Conservation (phyloP, 2,329 filamentous ascomycete genomes). For the Fusarium odoratissimum region DNA sequence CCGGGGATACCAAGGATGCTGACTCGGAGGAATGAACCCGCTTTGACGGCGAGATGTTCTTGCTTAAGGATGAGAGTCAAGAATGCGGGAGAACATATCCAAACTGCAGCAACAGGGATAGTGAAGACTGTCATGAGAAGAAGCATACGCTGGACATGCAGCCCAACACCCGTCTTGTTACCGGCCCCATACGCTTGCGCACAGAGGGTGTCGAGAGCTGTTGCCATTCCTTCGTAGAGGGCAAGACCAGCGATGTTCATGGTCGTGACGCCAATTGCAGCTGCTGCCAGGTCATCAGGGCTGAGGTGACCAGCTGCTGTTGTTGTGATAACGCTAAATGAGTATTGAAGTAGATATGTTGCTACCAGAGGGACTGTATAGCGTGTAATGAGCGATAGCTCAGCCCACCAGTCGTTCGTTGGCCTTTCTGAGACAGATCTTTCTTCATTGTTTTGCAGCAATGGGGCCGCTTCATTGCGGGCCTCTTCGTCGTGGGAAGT, state of each 20-base stretch:
- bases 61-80: slow-evolving; percentile 60
- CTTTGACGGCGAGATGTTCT: slow-evolving; percentile 58
- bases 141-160: slow-evolving; percentile 65
- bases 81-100: slow-evolving; percentile 61
- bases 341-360: slow-evolving; percentile 67
- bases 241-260: slow-evolving; percentile 66
- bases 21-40: slow-evolving; percentile 61
- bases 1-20: slow-evolving; percentile 63
- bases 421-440: background rate
- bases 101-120: slow-evolving; percentile 61
- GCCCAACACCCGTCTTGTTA: slow-evolving; percentile 58
- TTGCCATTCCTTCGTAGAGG: slow-evolving; percentile 49
- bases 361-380: slow-evolving; percentile 59
- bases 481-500: background rate
- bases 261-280: slow-evolving; percentile 63
- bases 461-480: slow-evolving; percentile 23
- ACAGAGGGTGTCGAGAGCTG: slow-evolving; percentile 43
- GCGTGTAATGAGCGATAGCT: slow-evolving; percentile 30
- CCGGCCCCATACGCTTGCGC: slow-evolving; percentile 50
- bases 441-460: slow-evolving; percentile 9
- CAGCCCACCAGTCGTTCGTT: background rate
- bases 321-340: slow-evolving; percentile 62
- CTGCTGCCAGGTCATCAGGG: slow-evolving; percentile 63
- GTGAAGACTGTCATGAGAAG: slow-evolving; percentile 60
- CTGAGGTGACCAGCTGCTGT: slow-evolving; percentile 64